Base-by-base conservation (phyloP, 306 rosid species). In the Urtica urens region DNA sequence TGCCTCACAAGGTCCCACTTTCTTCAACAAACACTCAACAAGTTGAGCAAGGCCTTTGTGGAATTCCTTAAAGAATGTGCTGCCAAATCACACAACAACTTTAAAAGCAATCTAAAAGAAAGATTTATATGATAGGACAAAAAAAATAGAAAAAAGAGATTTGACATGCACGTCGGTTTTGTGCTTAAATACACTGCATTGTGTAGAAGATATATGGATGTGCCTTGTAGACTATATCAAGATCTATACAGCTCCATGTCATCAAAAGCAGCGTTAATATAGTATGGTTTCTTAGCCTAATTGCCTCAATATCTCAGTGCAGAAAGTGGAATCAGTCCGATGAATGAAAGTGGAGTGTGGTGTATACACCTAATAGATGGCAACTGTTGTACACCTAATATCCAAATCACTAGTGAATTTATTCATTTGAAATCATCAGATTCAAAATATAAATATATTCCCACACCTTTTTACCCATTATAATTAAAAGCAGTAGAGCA, bases 31-130 rank as follows among this genome's bases (percentile, higher is more conserved):
- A 29, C 52, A 53, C 59, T 68, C 65, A 67, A 83, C 69, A 37
- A 64, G 49, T 56, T 66, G 73, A 58, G 77, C 94, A 58, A 82
- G 94, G 56, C 64, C 78, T 53, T 45, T 60, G 73, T 83, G 94
- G 71, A 77, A 78, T 53, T 83, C 94, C 63, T 83, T 78, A 43
- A 83, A 80, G 61, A 83, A 80, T 25, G 94, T 87, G 85, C 96
- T 83, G 94, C 53, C 58, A 70, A 53, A 53, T 34, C 55, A 39
- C 26, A 55, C n/a, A 65, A 49, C 45, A 58, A 56, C 14, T 53
- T 52, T 51, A 67, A 40, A 42, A 25, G 59, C 28, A 23, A 55
- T 45, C n/a, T n/a, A n/a, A 56, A 42, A 39, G 38, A 10, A 57
- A 78, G 59, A 74, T 58, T 41, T 58, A 45, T 31, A 3, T 50